These are phyloP conservation scores for Cinnamomum chago DNA, from an alignment of 164 flowering plant genomes.

Conservation along the genomic window DNA sequence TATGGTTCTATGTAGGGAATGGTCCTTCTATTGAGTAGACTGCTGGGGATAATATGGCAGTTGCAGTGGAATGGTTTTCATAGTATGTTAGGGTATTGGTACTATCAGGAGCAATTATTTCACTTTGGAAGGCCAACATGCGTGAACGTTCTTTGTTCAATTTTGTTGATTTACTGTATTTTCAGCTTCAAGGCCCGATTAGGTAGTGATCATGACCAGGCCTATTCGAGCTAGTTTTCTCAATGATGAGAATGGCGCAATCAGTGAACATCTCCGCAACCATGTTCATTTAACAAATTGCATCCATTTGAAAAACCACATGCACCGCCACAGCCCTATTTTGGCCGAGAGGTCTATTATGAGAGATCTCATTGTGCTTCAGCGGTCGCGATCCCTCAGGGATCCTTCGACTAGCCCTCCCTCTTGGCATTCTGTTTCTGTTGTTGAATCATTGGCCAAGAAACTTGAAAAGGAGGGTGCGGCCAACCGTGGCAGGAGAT, in stretches of 20 bases:
- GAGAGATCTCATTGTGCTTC: slow-evolving; percentile 87
- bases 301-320: slow-evolving; percentile 96
- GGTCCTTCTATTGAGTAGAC: not conserved
- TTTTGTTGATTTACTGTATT: slow-evolving; percentile 11
- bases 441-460: slow-evolving; percentile 48
- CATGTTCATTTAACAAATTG: slow-evolving; percentile 97
- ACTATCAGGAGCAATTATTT: not conserved
- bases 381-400: slow-evolving; percentile 82
- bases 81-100: not conserved
- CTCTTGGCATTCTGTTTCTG: slow-evolving; percentile 82
- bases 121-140: not conserved
- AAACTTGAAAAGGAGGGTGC: slow-evolving; percentile 1
- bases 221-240: slow-evolving; percentile 63
- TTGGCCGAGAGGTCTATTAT: slow-evolving; percentile 72
- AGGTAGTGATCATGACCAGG: slow-evolving; percentile 75
- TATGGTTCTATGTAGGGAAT: slow-evolving; percentile 1
- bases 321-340: slow-evolving; percentile 87
- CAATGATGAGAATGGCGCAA: slow-evolving; percentile 78
- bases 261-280: slow-evolving; percentile 83
- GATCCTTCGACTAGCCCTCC: slow-evolving; percentile 96
- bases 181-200: slow-evolving; percentile 16
- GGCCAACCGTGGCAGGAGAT: slow-evolving; percentile 56
- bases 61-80: not conserved
- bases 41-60: not conserved
- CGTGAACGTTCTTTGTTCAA: not conserved